Evolutionary conservation across 306 rosid species (phyloP), one percentile per base, ranked within the genome.

Genomic region (Prosopis cineraria): DNA sequence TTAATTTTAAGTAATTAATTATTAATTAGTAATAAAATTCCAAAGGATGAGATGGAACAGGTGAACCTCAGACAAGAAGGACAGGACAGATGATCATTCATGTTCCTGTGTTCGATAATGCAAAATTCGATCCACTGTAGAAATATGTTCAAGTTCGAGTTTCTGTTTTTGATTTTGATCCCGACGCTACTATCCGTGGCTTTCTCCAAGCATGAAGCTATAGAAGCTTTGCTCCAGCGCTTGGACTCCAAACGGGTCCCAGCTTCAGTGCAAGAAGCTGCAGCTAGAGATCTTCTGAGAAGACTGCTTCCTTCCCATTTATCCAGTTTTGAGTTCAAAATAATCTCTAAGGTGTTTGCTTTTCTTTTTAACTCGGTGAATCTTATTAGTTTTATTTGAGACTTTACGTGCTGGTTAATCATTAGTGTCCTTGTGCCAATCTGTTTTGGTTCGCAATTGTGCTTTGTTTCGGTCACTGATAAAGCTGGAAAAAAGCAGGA

Each of bases 261-360:
- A 78, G 87, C 97, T 41, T 86, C 96, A 0, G 90, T 85, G 59
- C 98, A 95, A 85, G 93, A 91, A 79, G 89, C 91, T 7, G 97
- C 98, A 14, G 92, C 96, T 4, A 63, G 70, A 75, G 90, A 75
- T 70, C 76, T 95, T 80, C 88, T 95, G 39, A 70, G 59, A 45
- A 83, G 96, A 75, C 73, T 95, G 73, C 93, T 91, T 84, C 98
- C 98, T 30, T 72, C 87, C 63, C 92, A 92, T 86, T 78, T 83
- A 4, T 53, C 88, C 70, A 84, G 91, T 79, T 93, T 93, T 73
- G 62, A 84, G 24, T 87, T 95, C 85, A 82, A 85, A 68, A 92
- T 92, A 56, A 85, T 95, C 73, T 72, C 90, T 44, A 79, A 87
- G 94, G 98, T 95, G 48, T 52, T 53, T 13, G 13, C 52, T 64